These are phyloP conservation scores for Gnomoniopsis smithogilvyi DNA, from an alignment of 2,329 filamentous ascomycete species.

Conservation along the genomic window DNA sequence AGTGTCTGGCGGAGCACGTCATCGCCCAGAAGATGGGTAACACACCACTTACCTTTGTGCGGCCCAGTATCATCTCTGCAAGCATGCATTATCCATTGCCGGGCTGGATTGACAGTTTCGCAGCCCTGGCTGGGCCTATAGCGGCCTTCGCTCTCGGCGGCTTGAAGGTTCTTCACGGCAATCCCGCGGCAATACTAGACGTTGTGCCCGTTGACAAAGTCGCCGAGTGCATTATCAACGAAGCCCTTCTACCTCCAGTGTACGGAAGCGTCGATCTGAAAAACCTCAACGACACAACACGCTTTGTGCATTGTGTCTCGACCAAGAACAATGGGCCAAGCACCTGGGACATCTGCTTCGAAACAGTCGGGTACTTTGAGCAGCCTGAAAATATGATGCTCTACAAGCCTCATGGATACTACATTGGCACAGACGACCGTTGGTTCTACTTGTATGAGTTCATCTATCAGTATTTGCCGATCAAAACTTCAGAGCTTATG, in stretches of 20 bases:
- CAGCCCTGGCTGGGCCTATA: conserved; percentile 15
- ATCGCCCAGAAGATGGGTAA: conserved; percentile 7
- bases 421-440: conserved; percentile 12
- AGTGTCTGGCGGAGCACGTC: conserved; percentile 18
- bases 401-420: conserved; percentile 14
- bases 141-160: conserved; percentile 15
- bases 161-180: conserved; percentile 16
- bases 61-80: conserved; percentile 19
- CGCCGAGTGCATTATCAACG: conserved; percentile 15
- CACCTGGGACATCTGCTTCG: conserved; percentile 8
- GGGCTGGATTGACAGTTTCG: conserved; percentile 19
- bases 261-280: background rate
- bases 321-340: conserved; percentile 4
- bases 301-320: conserved; percentile 14
- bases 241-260: conserved; percentile 1
- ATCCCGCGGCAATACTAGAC: conserved; percentile 9
- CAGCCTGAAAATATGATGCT: conserved; percentile 13
- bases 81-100: conserved; percentile 14
- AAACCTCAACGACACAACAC: conserved; percentile 5
- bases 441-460: conserved; percentile 16
- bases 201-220: conserved; percentile 18
- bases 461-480: conserved; percentile 13
- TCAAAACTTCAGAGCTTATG: conserved; percentile 9
- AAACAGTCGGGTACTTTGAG: conserved; percentile 8
- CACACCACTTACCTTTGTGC: conserved; percentile 16